Base-by-base conservation (phyloP, 345 rosid genomes). In the Lepidium aucheri region DNA sequence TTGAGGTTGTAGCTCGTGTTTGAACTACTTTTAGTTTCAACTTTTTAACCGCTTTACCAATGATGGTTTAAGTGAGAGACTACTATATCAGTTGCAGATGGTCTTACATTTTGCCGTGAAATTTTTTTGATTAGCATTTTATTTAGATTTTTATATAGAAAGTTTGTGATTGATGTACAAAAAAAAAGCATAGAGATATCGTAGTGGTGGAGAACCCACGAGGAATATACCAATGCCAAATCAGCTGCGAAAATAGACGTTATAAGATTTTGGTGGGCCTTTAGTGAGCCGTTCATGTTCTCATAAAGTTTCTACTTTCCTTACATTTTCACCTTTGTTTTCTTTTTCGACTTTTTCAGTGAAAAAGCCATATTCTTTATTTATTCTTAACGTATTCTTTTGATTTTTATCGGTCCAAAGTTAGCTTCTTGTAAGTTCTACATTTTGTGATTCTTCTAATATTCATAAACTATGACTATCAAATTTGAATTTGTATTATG, bases 141-240 rank as follows among this genome's bases (percentile, higher is more conserved):
- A 20, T 20, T 20, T 20, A 20, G 22, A 20, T 2, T 20, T 20
- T 20, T 2, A 1, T 1, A 20, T n/a, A 20, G 2, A 20, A 20
- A 20, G 2, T 20, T 20, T 20, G 22, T 20, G 22, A 1, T 1
- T 20, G 22, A 20, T 20, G 22, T 20, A 20, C 22, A 24, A 24
- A 24, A 3, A 24, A 1, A 55, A 34, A 56, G 40, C 18, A 32
- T 18, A 28, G 55, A 33, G 18, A 33, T 40, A 49, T 65, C 8
- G 52, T 38, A 45, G 4, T 45, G 15, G 38, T 64, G 62, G 47
- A 49, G 35, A 63, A 63, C 59, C 9, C 16, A 63, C 50, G 22
- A 30, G 36, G 62, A 73, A 66, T 73, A 73, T 66, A 58, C 77
- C 6, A 33, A 24, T 43, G 50, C 67, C 72, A 43, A 15, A 34